phyloP scores from a whole-genome alignment of 192 early-diverging fungal species.

The Thamnidium elegans region DNA sequence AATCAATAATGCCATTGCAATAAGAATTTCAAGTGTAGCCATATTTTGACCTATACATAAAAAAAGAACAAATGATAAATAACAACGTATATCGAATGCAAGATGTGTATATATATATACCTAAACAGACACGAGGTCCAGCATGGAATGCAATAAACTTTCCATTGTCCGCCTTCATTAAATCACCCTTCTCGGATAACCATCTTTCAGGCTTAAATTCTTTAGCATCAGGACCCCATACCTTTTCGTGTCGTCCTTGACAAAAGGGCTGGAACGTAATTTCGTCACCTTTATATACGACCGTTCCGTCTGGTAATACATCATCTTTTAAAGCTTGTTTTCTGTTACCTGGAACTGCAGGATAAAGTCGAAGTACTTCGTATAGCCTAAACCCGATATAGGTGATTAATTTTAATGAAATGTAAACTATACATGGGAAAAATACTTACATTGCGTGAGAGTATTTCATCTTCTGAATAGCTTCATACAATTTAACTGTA shows the following conservation, averaged over 20 bases:
- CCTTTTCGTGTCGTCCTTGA: constrained; percentile 45
- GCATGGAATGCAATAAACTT: constrained; percentile 58
- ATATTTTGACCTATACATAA: constrained; percentile 33
- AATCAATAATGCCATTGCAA: constrained; percentile 35
- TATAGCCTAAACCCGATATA: constrained; percentile 9
- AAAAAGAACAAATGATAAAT: not conserved
- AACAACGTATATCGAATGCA: not conserved
- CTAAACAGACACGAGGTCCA: constrained; percentile 43
- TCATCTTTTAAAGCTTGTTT: constrained; percentile 56
- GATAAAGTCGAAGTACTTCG: constrained; percentile 66
- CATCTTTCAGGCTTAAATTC: constrained; percentile 67
- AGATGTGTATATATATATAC: not conserved
- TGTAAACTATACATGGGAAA: too few species aligned
- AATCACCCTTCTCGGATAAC: constrained; percentile 24
- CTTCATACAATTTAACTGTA: constrained; percentile 23
- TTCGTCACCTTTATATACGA: constrained; percentile 46
- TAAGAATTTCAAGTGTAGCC: constrained; percentile 42
- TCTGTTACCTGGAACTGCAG: constrained; percentile 57
- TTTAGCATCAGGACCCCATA: constrained; percentile 65
- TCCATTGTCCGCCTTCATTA: constrained; percentile 33
- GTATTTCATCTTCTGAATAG: constrained; percentile 33
- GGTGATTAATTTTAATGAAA: too few species aligned
- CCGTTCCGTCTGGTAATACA: constrained; percentile 59
- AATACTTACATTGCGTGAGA: constrained; percentile 31
- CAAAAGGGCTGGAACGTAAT: constrained; percentile 50